Evolutionary conservation across 2,329 filamentous ascomycete genomes (phyloP).

Genomic region (Pseudogymnoascus verrucosus): DNA sequence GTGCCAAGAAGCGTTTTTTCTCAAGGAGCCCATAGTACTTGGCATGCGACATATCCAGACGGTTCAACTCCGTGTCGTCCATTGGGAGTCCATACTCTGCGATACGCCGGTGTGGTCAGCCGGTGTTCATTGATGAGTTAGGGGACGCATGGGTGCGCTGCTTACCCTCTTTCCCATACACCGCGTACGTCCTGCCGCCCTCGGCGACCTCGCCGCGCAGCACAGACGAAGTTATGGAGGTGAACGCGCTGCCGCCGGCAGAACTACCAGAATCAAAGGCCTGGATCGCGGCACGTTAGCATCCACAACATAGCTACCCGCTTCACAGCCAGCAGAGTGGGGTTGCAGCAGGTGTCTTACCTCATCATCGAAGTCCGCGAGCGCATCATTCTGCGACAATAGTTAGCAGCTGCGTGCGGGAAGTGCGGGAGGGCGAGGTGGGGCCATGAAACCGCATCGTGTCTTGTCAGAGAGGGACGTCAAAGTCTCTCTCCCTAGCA

Average conservation of each 20-base stretch:
- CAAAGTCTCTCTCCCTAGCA: neutral
- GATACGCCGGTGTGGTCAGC: neutral
- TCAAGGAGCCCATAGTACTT: conserved; percentile 26
- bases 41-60: conserved; percentile 34
- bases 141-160: neutral
- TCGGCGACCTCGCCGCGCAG: conserved; percentile 23
- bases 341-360: neutral
- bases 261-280: neutral
- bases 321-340: neutral
- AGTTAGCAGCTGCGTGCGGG: neutral
- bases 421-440: neutral
- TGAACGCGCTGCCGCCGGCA: conserved; percentile 17
- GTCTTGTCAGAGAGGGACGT: neutral
- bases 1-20: conserved; percentile 9
- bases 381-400: neutral
- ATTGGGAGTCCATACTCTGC: conserved; percentile 35
- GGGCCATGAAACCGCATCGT: neutral
- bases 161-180: conserved; percentile 30
- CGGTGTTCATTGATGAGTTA: neutral
- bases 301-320: neutral
- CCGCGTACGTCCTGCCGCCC: conserved; percentile 29
- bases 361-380: neutral
- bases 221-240: conserved; percentile 25
- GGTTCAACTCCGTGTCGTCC: conserved; percentile 34
- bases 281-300: neutral